Evolutionary conservation across 805 yeast species (phyloP), one percentile per base, ranked within the genome.

Genomic region (Candida fluviatilis): DNA sequence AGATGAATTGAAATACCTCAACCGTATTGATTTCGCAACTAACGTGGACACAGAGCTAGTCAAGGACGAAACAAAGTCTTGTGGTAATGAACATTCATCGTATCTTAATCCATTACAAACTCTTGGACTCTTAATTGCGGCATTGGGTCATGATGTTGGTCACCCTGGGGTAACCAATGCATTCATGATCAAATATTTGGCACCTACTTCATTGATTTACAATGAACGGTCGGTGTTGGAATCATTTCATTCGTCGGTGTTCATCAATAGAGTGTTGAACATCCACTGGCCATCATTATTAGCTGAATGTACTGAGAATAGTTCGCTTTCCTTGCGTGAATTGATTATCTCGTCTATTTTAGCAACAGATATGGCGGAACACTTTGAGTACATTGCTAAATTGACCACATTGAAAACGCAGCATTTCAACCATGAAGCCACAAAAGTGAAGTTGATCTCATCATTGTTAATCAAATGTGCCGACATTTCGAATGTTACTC

Each of bases 161-260:
- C 99, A 93, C 60, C 98, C 98, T 0, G 99, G 98, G 2, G 78
- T 89, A n/a, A 88, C 95, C 11, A 87, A 88, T 58, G 76, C 78
- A 26, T 79, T 88, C 47, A 64, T 91, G 57, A 64, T 69, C 17
- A 67, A 75, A 41, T 57, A 77, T 49, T 57, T 71, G 6, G 73
- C 93, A 0, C 87, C 88, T 8, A 69, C 88, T 17, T 76, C 91
- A 2, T 56, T 61, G 38, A 51, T 76, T 12, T 90, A 77, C 62
- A 68, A 78, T 35, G 80, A 80, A 46, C 64, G 76, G 37, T 82
- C 91, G 5, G 83, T 85, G 2, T 69, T 93, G 49, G 99, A 93
- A 60, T 78, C 80, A 54, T 89, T 78, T 63, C 99, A 93, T 60
- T 71, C 78, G 7, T 72, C 82, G 5, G 72, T 85, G 15, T 85